phyloP scores from a whole-genome alignment of 2,329 filamentous ascomycete species.

The Diaporthe capsici region DNA sequence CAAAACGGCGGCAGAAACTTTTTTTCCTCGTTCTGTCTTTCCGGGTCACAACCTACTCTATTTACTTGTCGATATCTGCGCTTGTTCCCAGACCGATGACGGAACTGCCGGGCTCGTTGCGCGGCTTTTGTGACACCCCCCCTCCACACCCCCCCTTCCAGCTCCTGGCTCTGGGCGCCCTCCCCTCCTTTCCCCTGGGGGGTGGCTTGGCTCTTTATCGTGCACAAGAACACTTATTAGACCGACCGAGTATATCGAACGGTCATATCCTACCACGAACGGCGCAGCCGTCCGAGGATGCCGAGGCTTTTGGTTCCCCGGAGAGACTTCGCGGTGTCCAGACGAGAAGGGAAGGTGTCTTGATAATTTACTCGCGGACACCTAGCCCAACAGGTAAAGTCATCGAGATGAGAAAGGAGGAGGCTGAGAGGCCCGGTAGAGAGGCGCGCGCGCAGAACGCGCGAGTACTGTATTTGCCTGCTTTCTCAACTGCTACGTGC shows the following conservation, averaged over 20 bases:
- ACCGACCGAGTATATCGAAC: constrained; percentile 14
- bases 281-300: constrained; percentile 2
- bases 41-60: constrained; percentile 12
- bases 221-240: not conserved
- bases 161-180: constrained; percentile 6
- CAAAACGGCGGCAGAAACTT: constrained; percentile 28
- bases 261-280: not conserved
- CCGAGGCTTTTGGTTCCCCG: not conserved
- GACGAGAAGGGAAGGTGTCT: constrained; percentile 19
- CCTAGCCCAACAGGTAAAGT: not conserved
- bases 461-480: not conserved
- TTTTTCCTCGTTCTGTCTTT: not conserved
- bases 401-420: constrained; percentile 23
- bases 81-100: constrained; percentile 16
- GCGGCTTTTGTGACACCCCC: not conserved
- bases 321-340: not conserved
- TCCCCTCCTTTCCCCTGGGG: constrained; percentile 21
- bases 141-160: not conserved
- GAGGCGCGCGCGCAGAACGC: constrained; percentile 6
- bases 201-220: constrained; percentile 9
- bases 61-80: constrained; percentile 12
- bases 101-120: constrained; percentile 20
- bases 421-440: not conserved
- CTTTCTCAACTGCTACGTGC: constrained; percentile 6
- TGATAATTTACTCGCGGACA: constrained; percentile 25